Percentiles rank a stretch among this genome's conserved stretches.
phyloP scores from a whole-genome alignment of 768 basidiomycete species.

The Gloeophyllum trabeum region DNA sequence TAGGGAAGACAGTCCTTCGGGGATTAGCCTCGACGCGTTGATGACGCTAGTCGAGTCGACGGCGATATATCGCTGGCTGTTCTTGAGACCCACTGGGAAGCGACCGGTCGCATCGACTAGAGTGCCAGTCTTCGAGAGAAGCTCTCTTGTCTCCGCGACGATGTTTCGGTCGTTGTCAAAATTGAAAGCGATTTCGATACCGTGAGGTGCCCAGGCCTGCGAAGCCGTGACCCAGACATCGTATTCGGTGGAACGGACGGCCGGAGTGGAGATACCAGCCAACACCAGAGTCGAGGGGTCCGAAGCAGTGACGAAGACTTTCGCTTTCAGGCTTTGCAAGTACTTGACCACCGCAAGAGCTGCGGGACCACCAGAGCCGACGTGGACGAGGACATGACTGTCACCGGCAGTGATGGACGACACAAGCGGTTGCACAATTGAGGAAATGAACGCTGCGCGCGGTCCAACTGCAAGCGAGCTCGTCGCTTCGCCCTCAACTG shows the following conservation, averaged over 20 bases:
- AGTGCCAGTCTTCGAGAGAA: constrained; percentile 3
- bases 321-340: not conserved
- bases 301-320: not conserved
- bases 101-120: constrained; percentile 1
- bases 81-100: constrained; percentile 1
- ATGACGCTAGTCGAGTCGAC: constrained; percentile 3
- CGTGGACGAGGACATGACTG: constrained; percentile 4
- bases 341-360: constrained; percentile 1
- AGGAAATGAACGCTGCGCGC: too few relatives aligned
- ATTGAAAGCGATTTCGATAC: constrained; percentile 6
- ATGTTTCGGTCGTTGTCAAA: constrained; percentile 4
- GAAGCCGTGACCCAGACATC: constrained; percentile 1
- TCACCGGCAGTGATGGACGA: too few relatives aligned
- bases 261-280: not conserved
- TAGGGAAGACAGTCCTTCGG: too few relatives aligned
- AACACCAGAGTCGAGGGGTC: not conserved
- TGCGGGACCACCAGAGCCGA: constrained; percentile 1
- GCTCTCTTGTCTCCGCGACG: constrained; percentile 1
- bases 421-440: too few relatives aligned
- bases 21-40: too few relatives aligned
- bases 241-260: not conserved
- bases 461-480: too few relatives aligned
- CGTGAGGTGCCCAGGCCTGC: not conserved
- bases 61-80: constrained; percentile 3
- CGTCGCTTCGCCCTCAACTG: too few relatives aligned